Evolutionary conservation across 2,329 filamentous ascomycete genomes (phyloP), one percentile per base, ranked within the genome.

Genomic region (Ciborinia camelliae): DNA sequence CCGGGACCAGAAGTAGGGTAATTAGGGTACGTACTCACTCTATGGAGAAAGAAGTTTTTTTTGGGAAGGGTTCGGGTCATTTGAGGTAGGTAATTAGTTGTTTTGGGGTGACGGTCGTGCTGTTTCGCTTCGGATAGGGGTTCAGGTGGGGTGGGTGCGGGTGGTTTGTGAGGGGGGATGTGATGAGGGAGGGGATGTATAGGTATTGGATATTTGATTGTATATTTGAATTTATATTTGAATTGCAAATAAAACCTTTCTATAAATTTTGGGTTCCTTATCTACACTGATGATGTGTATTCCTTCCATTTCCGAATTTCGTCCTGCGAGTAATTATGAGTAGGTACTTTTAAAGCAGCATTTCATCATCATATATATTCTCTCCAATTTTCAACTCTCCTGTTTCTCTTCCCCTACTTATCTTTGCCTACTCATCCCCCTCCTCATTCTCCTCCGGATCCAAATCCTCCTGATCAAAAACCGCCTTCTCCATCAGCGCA

Each of bases 401-500:
- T 20, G 10, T 30, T 28, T 57, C 23, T 35, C n/a, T 5, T 15
- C 23, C 23, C 32, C 14, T 15, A 59, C 12, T 12, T 10, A 12
- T 12, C 39, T 37, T 20, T 43, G 23, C 43, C 23, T 20, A 12
- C n/a, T 53, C 55, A 12, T 68, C 65, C 14, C 67, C 65, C 3
- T 70, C 70, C 18, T 67, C 75, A 12, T 75, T 77, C 35, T 81
- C 81, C 5, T 78, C 80, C n/a, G 77, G 78, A 18, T 78, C 81
- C 20, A 79, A 79, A 73, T 87, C 85, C 62, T 88, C 84, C 72
- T 92, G 91, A 69, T 85, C 86, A 71, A 89, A 87, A 69, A 97
- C 81, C n/a, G 92, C 90, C 81, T 88, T 91, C 80, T 98, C 94
- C 66, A 96, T 95, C 72, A 97, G 77, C 74, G 86, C 86, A 76